These are phyloP conservation scores for Pouteria campechiana DNA, from an alignment of 179 eudicot species.

Conservation along the genomic window DNA sequence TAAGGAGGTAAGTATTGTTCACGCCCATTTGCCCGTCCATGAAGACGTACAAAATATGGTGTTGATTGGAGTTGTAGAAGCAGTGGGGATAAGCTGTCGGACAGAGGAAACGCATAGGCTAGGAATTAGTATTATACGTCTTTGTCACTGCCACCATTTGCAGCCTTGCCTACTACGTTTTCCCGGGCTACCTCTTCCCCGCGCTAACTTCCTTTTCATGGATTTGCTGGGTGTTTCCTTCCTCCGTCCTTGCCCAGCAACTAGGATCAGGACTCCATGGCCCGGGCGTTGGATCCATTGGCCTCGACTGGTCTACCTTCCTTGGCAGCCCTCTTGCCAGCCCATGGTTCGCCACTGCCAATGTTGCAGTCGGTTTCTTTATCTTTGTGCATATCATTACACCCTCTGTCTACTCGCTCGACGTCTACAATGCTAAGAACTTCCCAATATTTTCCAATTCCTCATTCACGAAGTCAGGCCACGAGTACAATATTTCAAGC, in stretches of 20 bases:
- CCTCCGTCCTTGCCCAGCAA: slow-evolving; percentile 49
- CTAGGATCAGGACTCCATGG: slow-evolving; percentile 60
- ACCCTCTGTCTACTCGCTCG: slow-evolving; percentile 38
- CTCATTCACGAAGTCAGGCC: slow-evolving; percentile 40
- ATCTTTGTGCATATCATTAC: slow-evolving; percentile 40
- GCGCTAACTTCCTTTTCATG: slow-evolving; percentile 51
- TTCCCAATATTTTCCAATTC: slow-evolving; percentile 57
- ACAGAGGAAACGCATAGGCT: slow-evolving; percentile 38
- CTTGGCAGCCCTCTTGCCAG: slow-evolving; percentile 73
- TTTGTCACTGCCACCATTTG: slow-evolving; percentile 37
- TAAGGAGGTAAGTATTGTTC: no score
- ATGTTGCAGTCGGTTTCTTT: slow-evolving; percentile 43
- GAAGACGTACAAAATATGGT: no score
- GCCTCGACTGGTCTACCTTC: slow-evolving; percentile 65
- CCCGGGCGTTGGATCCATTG: slow-evolving; percentile 60
- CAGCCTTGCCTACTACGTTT: slow-evolving; percentile 47
- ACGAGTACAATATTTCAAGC: slow-evolving; percentile 36
- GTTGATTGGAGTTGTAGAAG: no score
- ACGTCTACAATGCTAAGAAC: slow-evolving; percentile 40
- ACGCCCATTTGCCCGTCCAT: no score
- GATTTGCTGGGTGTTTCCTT: slow-evolving; percentile 55
- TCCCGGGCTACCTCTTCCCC: slow-evolving; percentile 50
- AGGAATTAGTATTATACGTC: slow-evolving; percentile 36
- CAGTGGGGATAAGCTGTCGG: slow-evolving; percentile 55
- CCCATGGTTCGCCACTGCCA: slow-evolving; percentile 84